Evolutionary conservation across 169 alveolate species (phyloP).

Genomic region (Eimeria acervulina): DNA sequence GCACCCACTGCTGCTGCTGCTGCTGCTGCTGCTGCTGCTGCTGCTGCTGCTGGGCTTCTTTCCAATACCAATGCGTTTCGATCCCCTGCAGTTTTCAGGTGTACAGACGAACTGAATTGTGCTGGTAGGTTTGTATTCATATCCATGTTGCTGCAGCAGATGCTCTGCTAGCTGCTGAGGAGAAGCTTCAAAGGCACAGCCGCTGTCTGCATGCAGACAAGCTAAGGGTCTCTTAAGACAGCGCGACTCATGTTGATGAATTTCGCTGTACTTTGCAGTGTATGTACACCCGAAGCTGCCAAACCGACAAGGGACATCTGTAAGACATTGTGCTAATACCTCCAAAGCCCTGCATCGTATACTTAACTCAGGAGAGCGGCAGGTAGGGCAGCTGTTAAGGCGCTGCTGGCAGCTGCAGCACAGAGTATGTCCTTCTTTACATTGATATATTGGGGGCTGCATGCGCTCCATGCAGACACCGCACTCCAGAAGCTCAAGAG

Average conservation of each 20-base stretch:
- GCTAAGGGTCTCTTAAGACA: slow-evolving; percentile 1
- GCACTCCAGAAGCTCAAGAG: slow-evolving; percentile 83
- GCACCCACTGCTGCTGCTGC: slow-evolving; percentile 14
- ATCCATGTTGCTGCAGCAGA: slow-evolving; percentile 76
- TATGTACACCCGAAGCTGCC: slow-evolving; percentile 43
- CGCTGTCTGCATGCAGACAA: slow-evolving; percentile 42
- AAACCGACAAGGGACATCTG: slow-evolving; percentile 67
- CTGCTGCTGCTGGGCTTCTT: background rate
- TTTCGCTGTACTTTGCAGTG: slow-evolving; percentile 3
- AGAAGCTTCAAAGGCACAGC: slow-evolving; percentile 36
- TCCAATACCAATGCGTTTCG: background rate
- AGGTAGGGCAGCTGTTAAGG: slow-evolving; percentile 46
- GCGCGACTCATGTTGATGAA: slow-evolving; percentile 28
- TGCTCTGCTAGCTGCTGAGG: slow-evolving; percentile 71
- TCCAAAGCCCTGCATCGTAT: slow-evolving; percentile 80
- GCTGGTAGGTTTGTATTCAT: slow-evolving; percentile 14
- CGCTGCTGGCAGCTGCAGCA: slow-evolving; percentile 53
- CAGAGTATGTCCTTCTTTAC: slow-evolving; percentile 74
- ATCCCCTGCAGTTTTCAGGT: slow-evolving; percentile 14
- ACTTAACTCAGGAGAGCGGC: slow-evolving; percentile 18
- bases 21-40: slow-evolving; percentile 14
- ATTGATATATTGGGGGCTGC: slow-evolving; percentile 79
- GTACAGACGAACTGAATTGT: slow-evolving; percentile 30
- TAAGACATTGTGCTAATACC: slow-evolving; percentile 21
- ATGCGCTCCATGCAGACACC: slow-evolving; percentile 73